Evolutionary conservation across 2,329 filamentous ascomycete species (phyloP).

Genomic region (Fusarium chuoi): DNA sequence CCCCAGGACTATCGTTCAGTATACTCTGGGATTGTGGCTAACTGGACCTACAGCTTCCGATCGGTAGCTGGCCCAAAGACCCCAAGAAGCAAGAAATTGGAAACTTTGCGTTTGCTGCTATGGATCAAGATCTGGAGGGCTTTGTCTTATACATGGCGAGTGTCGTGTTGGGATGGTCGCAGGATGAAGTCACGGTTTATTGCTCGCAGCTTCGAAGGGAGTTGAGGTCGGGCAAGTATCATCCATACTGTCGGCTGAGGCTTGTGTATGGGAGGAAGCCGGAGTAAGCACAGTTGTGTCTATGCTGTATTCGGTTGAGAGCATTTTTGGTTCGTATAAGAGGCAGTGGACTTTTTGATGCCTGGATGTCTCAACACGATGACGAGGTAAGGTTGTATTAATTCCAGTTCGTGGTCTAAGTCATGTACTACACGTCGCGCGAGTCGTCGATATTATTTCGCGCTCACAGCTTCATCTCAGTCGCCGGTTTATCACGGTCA

Average conservation of each 20-base stretch:
- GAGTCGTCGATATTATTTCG: too few species aligned
- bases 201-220: conserved; percentile 23
- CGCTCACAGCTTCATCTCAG: too few species aligned
- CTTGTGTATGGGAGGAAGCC: conserved; percentile 18
- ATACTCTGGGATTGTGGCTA: rapidly evolving
- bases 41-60: background rate
- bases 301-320: background rate
- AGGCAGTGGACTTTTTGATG: too few species aligned
- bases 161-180: conserved; percentile 15
- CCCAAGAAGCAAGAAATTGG: background rate
- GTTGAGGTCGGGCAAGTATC: background rate
- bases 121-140: background rate
- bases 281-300: background rate
- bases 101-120: background rate
- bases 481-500: too few species aligned
- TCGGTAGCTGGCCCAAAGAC: conserved; percentile 2
- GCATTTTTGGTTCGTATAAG: too few species aligned
- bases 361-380: background rate
- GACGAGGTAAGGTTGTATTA: rapidly evolving
- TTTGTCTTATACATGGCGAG: conserved; percentile 7
- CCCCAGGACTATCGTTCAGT: rapidly evolving
- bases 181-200: conserved; percentile 15
- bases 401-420: rapidly evolving
- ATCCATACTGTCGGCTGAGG: conserved; percentile 18
- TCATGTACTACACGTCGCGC: too few species aligned